Percentiles rank a stretch among this genome's conserved stretches.
phyloP scores from a whole-genome alignment of 1,139 yeast species.

The Pichia sorboxylosa region DNA sequence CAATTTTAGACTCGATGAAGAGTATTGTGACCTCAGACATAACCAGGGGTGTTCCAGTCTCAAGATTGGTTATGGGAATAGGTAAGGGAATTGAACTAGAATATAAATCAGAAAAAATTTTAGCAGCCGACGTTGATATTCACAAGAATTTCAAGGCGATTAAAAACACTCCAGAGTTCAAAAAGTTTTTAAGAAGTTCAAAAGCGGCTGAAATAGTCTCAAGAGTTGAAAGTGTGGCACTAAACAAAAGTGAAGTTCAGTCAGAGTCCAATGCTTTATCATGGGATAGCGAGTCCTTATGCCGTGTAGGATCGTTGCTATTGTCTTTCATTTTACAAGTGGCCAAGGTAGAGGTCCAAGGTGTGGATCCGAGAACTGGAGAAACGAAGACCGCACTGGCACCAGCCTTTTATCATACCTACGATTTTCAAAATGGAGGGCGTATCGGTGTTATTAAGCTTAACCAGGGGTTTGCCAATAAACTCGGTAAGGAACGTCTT shows the following conservation, averaged over 20 bases:
- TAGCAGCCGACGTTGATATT: slow-evolving; percentile 45
- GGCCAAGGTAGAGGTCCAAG: slow-evolving; percentile 70
- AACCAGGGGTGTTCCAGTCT: slow-evolving; percentile 76
- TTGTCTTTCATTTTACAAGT: slow-evolving; percentile 67
- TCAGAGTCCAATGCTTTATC: slow-evolving; percentile 16
- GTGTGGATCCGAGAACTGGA: slow-evolving; percentile 69
- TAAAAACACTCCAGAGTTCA: slow-evolving; percentile 32
- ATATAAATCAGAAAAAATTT: slow-evolving; percentile 55
- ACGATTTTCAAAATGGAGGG: slow-evolving; percentile 69
- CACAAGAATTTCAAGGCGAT: slow-evolving; percentile 25
- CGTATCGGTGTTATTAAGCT: slow-evolving; percentile 73
- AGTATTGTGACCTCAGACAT: slow-evolving; percentile 61
- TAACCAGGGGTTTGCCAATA: slow-evolving; percentile 56
- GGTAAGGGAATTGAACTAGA: slow-evolving; percentile 83
- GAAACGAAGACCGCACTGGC: slow-evolving; percentile 54
- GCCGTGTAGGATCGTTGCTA: slow-evolving; percentile 74
- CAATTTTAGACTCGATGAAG: slow-evolving; percentile 72
- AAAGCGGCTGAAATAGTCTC: slow-evolving; percentile 19
- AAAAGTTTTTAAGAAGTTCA: slow-evolving; percentile 28
- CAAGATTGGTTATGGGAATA: slow-evolving; percentile 68
- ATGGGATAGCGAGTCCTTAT: slow-evolving; percentile 61
- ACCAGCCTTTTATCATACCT: slow-evolving; percentile 86
- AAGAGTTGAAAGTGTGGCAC: slow-evolving; percentile 15
- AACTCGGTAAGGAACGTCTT: slow-evolving; percentile 56
- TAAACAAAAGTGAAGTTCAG: slow-evolving; percentile 5